These are phyloP conservation scores for Phytopythium cucurbitacearum DNA, from an alignment of 352 stramenopile genomes.

Conservation along the genomic window DNA sequence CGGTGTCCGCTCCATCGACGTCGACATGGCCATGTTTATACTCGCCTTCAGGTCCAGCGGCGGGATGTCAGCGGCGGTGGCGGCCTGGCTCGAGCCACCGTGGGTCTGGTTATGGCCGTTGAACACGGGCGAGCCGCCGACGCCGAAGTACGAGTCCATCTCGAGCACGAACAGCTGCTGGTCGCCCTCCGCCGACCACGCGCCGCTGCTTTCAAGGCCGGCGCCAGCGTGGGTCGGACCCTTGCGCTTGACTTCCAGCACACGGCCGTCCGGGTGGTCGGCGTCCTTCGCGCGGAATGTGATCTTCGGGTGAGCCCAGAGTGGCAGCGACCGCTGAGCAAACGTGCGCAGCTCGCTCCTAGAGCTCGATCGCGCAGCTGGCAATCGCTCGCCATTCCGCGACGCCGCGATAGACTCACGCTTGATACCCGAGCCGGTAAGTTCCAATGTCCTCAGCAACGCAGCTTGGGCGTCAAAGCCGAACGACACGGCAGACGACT, in stretches of 20 bases:
- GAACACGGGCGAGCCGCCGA: constrained; percentile 76
- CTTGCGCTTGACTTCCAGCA: constrained; percentile 76
- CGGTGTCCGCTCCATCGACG: constrained; percentile 40
- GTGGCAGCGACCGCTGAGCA: constrained; percentile 47
- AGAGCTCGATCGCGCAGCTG: too few species aligned
- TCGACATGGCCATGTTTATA: constrained; percentile 80
- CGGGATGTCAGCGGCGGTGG: constrained; percentile 37
- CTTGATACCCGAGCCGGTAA: constrained; percentile 15
- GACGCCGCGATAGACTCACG: not conserved
- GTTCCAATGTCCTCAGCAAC: constrained; percentile 63
- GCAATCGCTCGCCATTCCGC: too few species aligned
- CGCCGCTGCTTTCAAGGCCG: constrained; percentile 6
- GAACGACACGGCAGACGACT: constrained; percentile 51
- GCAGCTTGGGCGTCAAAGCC: constrained; percentile 61
- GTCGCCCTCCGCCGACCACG: constrained; percentile 25
- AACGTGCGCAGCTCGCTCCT: constrained; percentile 65
- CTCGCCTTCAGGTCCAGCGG: constrained; percentile 59
- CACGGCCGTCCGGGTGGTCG: constrained; percentile 38
- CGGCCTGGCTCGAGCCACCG: too few species aligned
- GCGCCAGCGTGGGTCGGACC: constrained; percentile 35
- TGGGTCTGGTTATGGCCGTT: constrained; percentile 17
- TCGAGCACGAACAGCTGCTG: constrained; percentile 82
- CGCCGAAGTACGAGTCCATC: constrained; percentile 85
- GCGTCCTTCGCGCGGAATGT: constrained; percentile 54
- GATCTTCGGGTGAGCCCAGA: constrained; percentile 79